These are phyloP conservation scores for Aspergillaceae sp. DNA, from an alignment of 2,329 filamentous ascomycete species.

Conservation along the genomic window DNA sequence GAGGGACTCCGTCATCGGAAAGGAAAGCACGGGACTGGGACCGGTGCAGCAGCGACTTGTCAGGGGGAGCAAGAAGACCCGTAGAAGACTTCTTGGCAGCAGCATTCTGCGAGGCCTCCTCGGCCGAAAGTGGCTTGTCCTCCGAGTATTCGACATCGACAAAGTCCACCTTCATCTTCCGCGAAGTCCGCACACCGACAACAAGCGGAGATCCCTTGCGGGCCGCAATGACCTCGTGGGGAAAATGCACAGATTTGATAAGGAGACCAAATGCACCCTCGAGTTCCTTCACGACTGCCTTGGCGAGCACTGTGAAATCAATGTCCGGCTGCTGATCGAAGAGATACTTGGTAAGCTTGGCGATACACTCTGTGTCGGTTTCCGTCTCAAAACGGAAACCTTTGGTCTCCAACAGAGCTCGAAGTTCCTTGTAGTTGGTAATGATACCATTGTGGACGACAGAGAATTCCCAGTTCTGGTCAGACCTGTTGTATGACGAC, in stretches of 20 bases:
- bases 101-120: constrained; percentile 91
- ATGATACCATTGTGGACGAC: constrained; percentile 99
- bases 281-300: constrained; percentile 96
- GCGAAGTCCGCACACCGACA: constrained; percentile 91
- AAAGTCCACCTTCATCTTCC: constrained; percentile 99
- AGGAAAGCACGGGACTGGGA: constrained; percentile 98
- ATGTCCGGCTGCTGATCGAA: constrained; percentile 90
- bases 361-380: constrained; percentile 98
- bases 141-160: constrained; percentile 97
- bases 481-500: constrained; percentile 54
- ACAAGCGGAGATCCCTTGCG: constrained; percentile 97
- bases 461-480: constrained; percentile 89
- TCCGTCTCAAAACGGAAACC: constrained; percentile 99
- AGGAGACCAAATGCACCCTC: constrained; percentile 95
- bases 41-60: constrained; percentile 96
- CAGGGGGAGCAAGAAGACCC: constrained; percentile 72
- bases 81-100: constrained; percentile 83
- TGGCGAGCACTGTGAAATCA: constrained; percentile 91
- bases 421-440: constrained; percentile 99
- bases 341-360: constrained; percentile 96
- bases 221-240: constrained; percentile 93
- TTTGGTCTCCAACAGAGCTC: constrained; percentile 84
- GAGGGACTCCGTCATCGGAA: constrained; percentile 94
- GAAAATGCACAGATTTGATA: constrained; percentile 97
- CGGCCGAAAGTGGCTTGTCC: constrained; percentile 78